Evolutionary conservation across 2,329 filamentous ascomycete genomes (phyloP), one percentile per base, ranked within the genome.

Genomic region (Graphilbum sp.): DNA sequence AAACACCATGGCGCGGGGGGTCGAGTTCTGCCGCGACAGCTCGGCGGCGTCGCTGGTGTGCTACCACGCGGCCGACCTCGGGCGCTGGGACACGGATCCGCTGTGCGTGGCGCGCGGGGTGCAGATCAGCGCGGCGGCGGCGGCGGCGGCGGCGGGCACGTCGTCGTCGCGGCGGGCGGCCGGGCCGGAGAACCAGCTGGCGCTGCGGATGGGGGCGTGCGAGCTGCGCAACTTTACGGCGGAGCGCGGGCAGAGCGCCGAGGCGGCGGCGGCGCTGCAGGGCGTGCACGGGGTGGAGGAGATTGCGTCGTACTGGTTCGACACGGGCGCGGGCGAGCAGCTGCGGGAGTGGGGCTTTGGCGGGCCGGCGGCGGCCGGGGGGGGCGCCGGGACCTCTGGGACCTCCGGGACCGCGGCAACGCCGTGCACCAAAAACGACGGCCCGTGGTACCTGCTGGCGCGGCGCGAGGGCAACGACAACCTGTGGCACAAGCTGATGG

Each of bases 401-500:
- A 13, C 20, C 23, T 7, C 23, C 23, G 12, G 23, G 7, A 3
- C n/a, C 15, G 23, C 12, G 17, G 7, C 18, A 11, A 13, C 19
- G n/a, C n/a, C 12, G 3, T 35, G 34, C 34, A 11, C 23, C 36
- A 35, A 38, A 25, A 41, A 31, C 19, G 40, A 49, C 36, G 45
- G 37, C 2, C 40, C 41, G 12, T 47, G 46, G 37, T 46, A 49
- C n/a, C 45, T 52, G 39, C 31, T 53, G 9, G 47, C 49, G 11
- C 40, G 43, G 27, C 41, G 50, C 5, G 51, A 53, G 39, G 44
- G 44, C 21, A 49, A 50, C 35, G 37, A 39, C n/a, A 52, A 53
- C 39, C 34, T 52, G 19, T 53, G 48, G 45, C 51, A 52, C 33
- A 49, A 49, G 34, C 33, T 50, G 19, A 47, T 52, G 46, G 50